Conservation (phyloP, 352 stramenopile species). For the Aphanomyces euteiches region DNA sequence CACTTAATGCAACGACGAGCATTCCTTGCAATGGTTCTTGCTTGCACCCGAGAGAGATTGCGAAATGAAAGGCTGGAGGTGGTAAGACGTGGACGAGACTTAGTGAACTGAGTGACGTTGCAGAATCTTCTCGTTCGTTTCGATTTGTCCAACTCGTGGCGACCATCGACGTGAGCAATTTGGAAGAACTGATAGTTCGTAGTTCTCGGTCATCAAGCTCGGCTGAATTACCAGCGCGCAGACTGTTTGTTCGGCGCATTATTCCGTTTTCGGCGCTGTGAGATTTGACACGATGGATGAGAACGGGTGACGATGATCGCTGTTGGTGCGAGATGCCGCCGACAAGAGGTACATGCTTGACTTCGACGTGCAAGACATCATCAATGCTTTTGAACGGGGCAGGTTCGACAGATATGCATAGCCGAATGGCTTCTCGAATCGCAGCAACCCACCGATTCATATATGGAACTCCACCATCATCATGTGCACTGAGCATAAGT, state of each 20-base stretch:
- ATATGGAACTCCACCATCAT: conserved; percentile 37
- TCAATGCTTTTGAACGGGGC: neutral
- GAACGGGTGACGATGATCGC: neutral
- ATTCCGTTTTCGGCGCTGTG: neutral
- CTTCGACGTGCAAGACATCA: neutral
- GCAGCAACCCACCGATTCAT: conserved; percentile 65
- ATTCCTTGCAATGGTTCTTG: conserved; percentile 60
- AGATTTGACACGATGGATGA: conserved; percentile 10
- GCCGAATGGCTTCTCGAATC: conserved; percentile 34
- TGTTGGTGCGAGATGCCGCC: neutral
- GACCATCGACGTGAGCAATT: conserved; percentile 11
- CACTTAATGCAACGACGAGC: conserved; percentile 63
- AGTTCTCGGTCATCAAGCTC: neutral
- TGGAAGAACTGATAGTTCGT: neutral
- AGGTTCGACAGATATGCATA: neutral
- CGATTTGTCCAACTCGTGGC: conserved; percentile 26
- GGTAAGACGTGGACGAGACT: conserved; percentile 66
- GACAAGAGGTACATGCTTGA: neutral
- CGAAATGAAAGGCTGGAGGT: conserved; percentile 60
- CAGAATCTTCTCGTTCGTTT: neutral
- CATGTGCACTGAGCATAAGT: conserved; percentile 66
- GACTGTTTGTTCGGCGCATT: conserved; percentile 16
- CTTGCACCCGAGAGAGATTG: conserved; percentile 70
- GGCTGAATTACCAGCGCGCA: neutral
- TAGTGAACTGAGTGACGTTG: conserved; percentile 29